phyloP scores from a whole-genome alignment of 495 filamentous ascomycete genomes.

The Achaetomiella virescens region DNA sequence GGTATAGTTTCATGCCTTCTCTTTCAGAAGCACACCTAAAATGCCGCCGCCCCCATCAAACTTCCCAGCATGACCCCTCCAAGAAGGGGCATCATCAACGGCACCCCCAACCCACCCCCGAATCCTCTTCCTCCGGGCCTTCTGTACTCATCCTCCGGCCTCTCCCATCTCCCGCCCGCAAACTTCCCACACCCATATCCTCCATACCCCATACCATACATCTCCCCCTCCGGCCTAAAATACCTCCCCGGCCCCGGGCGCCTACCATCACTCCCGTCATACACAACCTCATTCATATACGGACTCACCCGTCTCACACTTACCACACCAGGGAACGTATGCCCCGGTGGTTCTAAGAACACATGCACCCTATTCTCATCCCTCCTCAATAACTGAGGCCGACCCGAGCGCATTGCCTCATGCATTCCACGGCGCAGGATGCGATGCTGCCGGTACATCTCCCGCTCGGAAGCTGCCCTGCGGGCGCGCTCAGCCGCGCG shows the following conservation, averaged over 20 bases:
- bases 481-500: slow-evolving; percentile 12
- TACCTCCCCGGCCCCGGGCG: slow-evolving; percentile 17
- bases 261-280: slow-evolving; percentile 6
- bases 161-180: slow-evolving; percentile 18
- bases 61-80: slow-evolving; percentile 15
- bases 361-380: slow-evolving; percentile 18
- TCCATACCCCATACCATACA: slow-evolving; percentile 25
- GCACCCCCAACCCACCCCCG: slow-evolving; percentile 17
- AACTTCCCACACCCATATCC: slow-evolving; percentile 21
- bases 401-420: slow-evolving; percentile 16
- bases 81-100: slow-evolving; percentile 9
- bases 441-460: slow-evolving; percentile 25
- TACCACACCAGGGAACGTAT: slow-evolving; percentile 18
- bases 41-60: not conserved
- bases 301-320: slow-evolving; percentile 15
- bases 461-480: slow-evolving; percentile 13
- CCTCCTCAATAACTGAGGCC: slow-evolving; percentile 16
- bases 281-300: slow-evolving; percentile 22
- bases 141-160: slow-evolving; percentile 3
- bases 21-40: not conserved
- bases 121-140: slow-evolving; percentile 10
- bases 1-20: too few relatives aligned
- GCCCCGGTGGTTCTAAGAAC: slow-evolving; percentile 23
- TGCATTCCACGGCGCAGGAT: slow-evolving; percentile 17
- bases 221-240: slow-evolving; percentile 21